These are phyloP conservation scores for Pythium myriotylum DNA, from an alignment of 352 stramenopile species.

Conservation along the genomic window DNA sequence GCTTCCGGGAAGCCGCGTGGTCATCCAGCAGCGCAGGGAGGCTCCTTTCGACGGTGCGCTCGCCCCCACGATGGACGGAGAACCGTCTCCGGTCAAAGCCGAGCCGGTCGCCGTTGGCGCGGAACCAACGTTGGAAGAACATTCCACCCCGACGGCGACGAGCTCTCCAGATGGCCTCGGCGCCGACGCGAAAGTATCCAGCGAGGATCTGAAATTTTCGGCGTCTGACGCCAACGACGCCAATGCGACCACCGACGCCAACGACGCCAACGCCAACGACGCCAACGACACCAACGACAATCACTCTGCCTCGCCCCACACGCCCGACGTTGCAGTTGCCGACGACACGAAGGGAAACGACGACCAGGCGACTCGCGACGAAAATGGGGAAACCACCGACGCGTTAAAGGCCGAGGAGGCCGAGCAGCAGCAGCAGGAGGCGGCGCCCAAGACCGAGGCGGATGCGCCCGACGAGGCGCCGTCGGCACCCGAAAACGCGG, in stretches of 20 bases:
- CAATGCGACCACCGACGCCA: slow-evolving; percentile 2
- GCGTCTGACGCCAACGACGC: not conserved
- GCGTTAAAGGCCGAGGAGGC: slow-evolving; percentile 6
- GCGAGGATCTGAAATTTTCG: slow-evolving; percentile 2
- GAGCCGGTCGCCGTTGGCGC: not conserved
- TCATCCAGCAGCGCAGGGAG: slow-evolving; percentile 4
- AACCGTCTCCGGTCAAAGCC: slow-evolving; percentile 1
- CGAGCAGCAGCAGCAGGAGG: not conserved
- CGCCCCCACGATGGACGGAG: slow-evolving; percentile 13
- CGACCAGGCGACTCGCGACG: not conserved
- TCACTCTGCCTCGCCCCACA: slow-evolving; percentile 7
- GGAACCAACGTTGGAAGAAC: not conserved
- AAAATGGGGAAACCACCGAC: not conserved
- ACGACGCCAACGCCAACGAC: not conserved
- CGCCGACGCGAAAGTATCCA: slow-evolving; percentile 4
- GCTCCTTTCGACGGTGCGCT: not conserved
- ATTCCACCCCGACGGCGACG: not conserved
- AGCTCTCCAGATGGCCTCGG: slow-evolving; percentile 13
- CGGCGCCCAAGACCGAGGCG: not conserved
- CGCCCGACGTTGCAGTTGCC: slow-evolving; percentile 15
- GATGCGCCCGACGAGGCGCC: not conserved
- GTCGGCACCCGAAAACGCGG: not conserved
- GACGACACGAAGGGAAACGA: slow-evolving; percentile 5
- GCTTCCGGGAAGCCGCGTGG: slow-evolving; percentile 26
- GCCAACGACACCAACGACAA: slow-evolving; percentile 22